phyloP scores from a whole-genome alignment of 108 stramenopile species.

The Conticribra guillardii region DNA sequence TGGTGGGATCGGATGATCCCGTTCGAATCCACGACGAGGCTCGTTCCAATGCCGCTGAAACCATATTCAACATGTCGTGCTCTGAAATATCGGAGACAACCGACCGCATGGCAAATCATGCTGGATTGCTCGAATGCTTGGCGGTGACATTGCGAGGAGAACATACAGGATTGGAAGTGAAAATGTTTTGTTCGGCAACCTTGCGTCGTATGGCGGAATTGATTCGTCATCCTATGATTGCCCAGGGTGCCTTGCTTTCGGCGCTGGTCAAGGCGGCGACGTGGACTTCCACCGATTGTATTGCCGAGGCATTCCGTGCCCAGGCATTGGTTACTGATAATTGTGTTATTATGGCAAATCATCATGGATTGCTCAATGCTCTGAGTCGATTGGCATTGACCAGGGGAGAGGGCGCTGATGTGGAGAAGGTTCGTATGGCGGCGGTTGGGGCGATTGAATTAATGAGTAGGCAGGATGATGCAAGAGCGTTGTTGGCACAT shows the following conservation, averaged over 20 bases:
- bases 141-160: conserved; percentile 45
- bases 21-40: conserved; percentile 48
- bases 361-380: conserved; percentile 58
- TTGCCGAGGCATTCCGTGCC: conserved; percentile 52
- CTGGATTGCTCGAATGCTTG: conserved; percentile 50
- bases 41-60: conserved; percentile 61
- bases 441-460: conserved; percentile 54
- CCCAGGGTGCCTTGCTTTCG: conserved; percentile 57
- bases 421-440: conserved; percentile 45
- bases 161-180: conserved; percentile 51
- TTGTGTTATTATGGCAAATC: conserved; percentile 54
- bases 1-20: conserved; percentile 50
- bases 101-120: conserved; percentile 59
- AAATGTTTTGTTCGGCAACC: conserved; percentile 63
- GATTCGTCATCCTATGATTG: conserved; percentile 53
- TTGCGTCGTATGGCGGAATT: conserved; percentile 62
- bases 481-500: conserved; percentile 40
- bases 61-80: conserved; percentile 61
- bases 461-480: conserved; percentile 50
- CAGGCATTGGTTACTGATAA: conserved; percentile 45
- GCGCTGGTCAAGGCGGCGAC: conserved; percentile 58
- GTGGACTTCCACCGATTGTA: conserved; percentile 57
- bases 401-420: conserved; percentile 37
- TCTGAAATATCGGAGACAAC: conserved; percentile 50
- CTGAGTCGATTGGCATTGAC: conserved; percentile 51